Evolutionary conservation across 768 basidiomycete species (phyloP).

Genomic region (Lentinula detonsa): DNA sequence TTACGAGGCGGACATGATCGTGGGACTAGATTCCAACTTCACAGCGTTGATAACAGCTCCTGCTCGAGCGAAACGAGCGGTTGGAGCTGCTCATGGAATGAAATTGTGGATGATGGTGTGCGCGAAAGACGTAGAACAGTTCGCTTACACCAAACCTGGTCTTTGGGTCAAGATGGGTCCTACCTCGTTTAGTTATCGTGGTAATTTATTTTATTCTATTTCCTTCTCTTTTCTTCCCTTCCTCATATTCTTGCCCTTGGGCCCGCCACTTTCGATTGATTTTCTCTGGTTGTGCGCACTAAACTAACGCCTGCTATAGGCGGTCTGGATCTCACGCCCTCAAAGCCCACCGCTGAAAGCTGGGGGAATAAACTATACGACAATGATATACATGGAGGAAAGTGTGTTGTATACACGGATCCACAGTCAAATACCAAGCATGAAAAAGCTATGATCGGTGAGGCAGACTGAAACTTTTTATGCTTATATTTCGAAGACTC

Average conservation of each 20-base stretch:
- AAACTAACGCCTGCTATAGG: neutral
- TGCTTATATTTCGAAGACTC: no score
- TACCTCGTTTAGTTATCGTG: neutral
- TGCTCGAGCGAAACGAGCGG: neutral
- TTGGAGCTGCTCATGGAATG: neutral
- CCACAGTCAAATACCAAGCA: neutral
- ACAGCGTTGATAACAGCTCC: neutral
- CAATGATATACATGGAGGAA: neutral
- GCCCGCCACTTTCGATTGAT: no score
- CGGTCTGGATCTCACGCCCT: neutral
- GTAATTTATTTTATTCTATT: neutral
- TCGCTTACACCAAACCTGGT: neutral
- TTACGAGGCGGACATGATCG: no score
- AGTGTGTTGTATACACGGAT: neutral
- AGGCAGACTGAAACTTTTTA: neutral
- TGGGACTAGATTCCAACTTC: no score
- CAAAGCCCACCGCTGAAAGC: neutral
- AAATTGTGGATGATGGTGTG: neutral
- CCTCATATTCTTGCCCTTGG: no score
- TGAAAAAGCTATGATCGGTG: neutral
- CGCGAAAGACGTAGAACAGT: neutral
- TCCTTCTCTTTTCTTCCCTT: no score
- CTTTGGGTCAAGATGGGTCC: neutral
- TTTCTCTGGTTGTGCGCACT: neutral
- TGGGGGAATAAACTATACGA: neutral